These are phyloP conservation scores for Calocybe indica DNA, from an alignment of 768 basidiomycete species.

Conservation along the genomic window DNA sequence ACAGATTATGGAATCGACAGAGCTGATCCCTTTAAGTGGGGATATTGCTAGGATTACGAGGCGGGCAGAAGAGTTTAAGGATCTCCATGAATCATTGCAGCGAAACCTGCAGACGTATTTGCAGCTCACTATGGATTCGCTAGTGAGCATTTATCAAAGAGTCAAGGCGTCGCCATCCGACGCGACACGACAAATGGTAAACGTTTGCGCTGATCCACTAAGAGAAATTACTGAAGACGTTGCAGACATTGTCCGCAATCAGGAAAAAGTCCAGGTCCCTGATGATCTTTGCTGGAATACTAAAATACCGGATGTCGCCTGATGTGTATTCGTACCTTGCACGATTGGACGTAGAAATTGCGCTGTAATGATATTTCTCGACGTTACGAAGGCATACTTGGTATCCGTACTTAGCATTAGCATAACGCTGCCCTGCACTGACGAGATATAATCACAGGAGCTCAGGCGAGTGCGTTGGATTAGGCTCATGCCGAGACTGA, in stretches of 20 bases:
- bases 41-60: slow-evolving; percentile 83
- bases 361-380: slow-evolving; percentile 37
- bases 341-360: slow-evolving; percentile 80
- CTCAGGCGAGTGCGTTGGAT: too few species aligned
- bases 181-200: slow-evolving; percentile 69
- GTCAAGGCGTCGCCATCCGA: slow-evolving; percentile 72
- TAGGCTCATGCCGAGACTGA: too few species aligned
- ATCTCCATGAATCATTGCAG: slow-evolving; percentile 80
- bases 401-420: too few species aligned
- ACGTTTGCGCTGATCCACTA: slow-evolving; percentile 14
- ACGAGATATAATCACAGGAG: too few species aligned
- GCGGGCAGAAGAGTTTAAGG: slow-evolving; percentile 84
- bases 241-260: slow-evolving; percentile 57
- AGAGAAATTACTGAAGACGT: slow-evolving; percentile 3
- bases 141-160: slow-evolving; percentile 75
- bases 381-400: not conserved
- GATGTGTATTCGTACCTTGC: slow-evolving; percentile 89
- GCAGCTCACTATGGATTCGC: slow-evolving; percentile 86
- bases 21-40: slow-evolving; percentile 80
- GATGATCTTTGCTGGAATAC: slow-evolving; percentile 83
- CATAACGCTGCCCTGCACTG: too few species aligned
- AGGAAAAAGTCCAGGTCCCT: slow-evolving; percentile 79
- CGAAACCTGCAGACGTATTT: slow-evolving; percentile 87
- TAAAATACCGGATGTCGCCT: slow-evolving; percentile 85
- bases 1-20: slow-evolving; percentile 82